Evolutionary conservation across 2,329 filamentous ascomycete species (phyloP).

Genomic region (Fusarium pseudograminearum): DNA sequence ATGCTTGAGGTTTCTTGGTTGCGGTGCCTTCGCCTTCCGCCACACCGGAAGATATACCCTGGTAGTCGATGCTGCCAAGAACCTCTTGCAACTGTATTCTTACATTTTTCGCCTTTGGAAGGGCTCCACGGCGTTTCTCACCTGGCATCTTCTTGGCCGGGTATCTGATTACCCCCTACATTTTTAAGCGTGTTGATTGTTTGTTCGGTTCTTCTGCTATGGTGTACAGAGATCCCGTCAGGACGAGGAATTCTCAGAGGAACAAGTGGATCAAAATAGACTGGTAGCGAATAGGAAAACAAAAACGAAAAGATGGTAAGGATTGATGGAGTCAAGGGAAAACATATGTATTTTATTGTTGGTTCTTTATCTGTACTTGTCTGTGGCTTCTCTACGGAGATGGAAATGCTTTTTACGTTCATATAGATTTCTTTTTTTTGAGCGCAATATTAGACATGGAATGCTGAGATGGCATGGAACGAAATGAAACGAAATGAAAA

Average conservation of each 20-base stretch:
- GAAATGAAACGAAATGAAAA: constrained; percentile 13
- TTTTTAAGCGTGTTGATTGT: constrained; percentile 33
- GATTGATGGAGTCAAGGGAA: constrained; percentile 21
- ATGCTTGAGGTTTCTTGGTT: constrained; percentile 25
- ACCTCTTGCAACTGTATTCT: constrained; percentile 33
- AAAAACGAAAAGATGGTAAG: constrained; percentile 30
- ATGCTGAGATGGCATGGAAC: not conserved
- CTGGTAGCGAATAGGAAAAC: constrained; percentile 20
- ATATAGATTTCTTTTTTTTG: constrained; percentile 35
- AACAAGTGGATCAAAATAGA: constrained; percentile 37
- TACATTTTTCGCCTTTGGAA: constrained; percentile 23
- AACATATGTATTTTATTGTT: constrained; percentile 29
- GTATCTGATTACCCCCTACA: constrained; percentile 20
- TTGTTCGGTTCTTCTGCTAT: constrained; percentile 15
- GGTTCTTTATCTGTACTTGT: constrained; percentile 15
- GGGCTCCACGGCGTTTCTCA: constrained; percentile 32
- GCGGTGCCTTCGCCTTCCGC: constrained; percentile 13
- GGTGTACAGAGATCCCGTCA: constrained; percentile 26
- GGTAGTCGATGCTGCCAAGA: constrained; percentile 12
- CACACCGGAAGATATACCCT: constrained; percentile 28
- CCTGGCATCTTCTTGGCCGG: constrained; percentile 24
- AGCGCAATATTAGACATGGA: constrained; percentile 36
- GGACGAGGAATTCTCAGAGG: constrained; percentile 20
- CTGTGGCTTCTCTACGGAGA: constrained; percentile 6
- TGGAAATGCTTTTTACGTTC: constrained; percentile 10